These are phyloP conservation scores for Poronia punctata DNA, from an alignment of 495 filamentous ascomycete genomes.

Conservation along the genomic window DNA sequence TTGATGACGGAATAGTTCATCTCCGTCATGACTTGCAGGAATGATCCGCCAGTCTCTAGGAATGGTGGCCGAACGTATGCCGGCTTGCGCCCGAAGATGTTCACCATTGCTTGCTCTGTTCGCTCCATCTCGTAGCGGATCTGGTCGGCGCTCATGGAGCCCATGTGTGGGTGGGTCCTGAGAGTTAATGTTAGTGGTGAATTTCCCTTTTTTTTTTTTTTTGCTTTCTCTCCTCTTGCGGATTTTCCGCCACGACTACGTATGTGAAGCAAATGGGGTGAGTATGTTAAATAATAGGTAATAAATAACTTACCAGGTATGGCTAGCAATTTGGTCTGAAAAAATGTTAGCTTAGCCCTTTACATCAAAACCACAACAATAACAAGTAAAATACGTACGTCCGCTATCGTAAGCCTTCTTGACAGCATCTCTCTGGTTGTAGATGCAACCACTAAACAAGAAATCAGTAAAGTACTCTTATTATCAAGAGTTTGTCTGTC, in stretches of 20 bases:
- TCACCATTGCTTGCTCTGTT: constrained; percentile 44
- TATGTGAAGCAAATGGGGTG: not conserved
- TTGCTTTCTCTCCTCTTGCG: not conserved
- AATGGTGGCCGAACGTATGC: constrained; percentile 49
- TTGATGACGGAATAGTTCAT: constrained; percentile 49
- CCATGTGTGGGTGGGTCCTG: constrained; percentile 41
- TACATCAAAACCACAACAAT: not conserved
- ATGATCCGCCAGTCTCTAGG: constrained; percentile 40
- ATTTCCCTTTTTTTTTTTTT: not conserved
- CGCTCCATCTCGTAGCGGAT: constrained; percentile 43
- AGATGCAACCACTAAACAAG: constrained; percentile 43
- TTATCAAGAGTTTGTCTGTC: not conserved
- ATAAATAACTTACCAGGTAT: constrained; percentile 35
- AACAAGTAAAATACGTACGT: constrained; percentile 9
- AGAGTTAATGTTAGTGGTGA: constrained; percentile 7
- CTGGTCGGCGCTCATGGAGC: constrained; percentile 29
- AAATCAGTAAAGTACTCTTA: too few species aligned
- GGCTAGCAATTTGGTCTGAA: constrained; percentile 41
- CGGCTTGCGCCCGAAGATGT: constrained; percentile 47
- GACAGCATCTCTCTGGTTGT: constrained; percentile 39
- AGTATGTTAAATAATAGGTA: not conserved
- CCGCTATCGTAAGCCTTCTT: constrained; percentile 43
- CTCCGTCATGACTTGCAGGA: constrained; percentile 36
- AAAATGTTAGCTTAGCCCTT: not conserved
- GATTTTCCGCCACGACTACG: too few species aligned